Conservation (phyloP, 176 grass and related monocot genomes). For the Phyllostachys edulis region DNA sequence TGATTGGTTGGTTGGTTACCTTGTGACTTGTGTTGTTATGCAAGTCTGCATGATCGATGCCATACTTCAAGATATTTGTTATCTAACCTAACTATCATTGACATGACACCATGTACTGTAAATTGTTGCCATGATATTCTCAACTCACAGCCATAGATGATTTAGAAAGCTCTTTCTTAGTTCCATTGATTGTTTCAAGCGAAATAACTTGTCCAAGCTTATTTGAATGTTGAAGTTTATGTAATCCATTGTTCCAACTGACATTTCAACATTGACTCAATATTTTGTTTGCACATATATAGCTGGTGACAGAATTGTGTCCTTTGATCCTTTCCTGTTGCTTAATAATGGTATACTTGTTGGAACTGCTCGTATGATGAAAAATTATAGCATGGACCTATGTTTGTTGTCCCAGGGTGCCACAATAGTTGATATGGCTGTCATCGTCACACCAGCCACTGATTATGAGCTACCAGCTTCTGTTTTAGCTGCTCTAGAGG, state of each 20-base stretch:
- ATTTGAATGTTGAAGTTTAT: background rate
- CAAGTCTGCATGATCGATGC: background rate
- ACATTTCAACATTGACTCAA: constrained; percentile 8
- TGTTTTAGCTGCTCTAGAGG: constrained; percentile 59
- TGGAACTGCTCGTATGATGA: background rate
- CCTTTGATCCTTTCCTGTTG: background rate
- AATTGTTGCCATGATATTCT: constrained; percentile 8
- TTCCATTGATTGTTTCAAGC: background rate
- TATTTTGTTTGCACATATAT: constrained; percentile 3
- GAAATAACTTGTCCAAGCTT: background rate
- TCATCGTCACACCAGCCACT: constrained; percentile 57
- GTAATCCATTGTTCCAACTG: background rate
- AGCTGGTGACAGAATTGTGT: background rate
- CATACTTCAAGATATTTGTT: background rate
- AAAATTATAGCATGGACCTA: background rate
- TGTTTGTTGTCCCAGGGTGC: constrained; percentile 63
- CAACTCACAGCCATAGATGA: background rate
- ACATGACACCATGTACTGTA: background rate
- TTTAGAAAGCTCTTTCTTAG: background rate
- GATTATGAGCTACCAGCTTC: constrained; percentile 71
- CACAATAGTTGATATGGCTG: constrained; percentile 93
- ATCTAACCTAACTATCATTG: background rate
- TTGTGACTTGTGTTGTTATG: background rate
- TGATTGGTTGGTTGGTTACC: background rate
- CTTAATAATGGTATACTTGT: background rate